These are phyloP conservation scores for Coffea canephora DNA, from an alignment of 257 asterid genomes.

Conservation along the genomic window DNA sequence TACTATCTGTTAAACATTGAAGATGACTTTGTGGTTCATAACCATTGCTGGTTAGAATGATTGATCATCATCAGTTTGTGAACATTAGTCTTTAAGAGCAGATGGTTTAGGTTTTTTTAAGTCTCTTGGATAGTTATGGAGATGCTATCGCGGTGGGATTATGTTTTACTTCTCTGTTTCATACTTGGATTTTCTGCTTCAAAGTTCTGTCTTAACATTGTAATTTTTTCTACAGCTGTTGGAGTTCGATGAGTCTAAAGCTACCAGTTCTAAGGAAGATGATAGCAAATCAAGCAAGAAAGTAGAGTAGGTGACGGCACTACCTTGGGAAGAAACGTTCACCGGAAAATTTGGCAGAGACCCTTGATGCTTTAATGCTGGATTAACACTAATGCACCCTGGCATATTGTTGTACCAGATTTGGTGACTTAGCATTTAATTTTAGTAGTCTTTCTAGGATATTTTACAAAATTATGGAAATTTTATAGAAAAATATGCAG, in stretches of 20 bases:
- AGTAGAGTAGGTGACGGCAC: slow-evolving; percentile 29
- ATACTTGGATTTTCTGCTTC: neutral
- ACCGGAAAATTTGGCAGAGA: neutral
- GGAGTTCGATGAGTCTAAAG: slow-evolving; percentile 78
- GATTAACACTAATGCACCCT: neutral
- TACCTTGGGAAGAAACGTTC: neutral
- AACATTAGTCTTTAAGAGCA: neutral
- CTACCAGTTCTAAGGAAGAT: slow-evolving; percentile 34
- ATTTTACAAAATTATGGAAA: neutral
- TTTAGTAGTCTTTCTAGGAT: neutral
- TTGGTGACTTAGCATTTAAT: slow-evolving; percentile 10
- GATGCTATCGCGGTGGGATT: neutral
- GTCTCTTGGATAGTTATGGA: neutral
- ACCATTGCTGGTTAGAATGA: neutral
- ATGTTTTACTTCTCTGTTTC: neutral
- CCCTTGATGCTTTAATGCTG: neutral
- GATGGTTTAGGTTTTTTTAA: neutral
- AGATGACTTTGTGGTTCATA: neutral
- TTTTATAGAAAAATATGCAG: neutral
- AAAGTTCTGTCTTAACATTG: neutral
- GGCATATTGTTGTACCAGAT: slow-evolving; percentile 5
- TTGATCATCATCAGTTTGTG: neutral
- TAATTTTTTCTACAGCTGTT: slow-evolving; percentile 45
- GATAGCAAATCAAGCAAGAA: slow-evolving; percentile 45
- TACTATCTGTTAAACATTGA: neutral